Evolutionary conservation across 1,284 basidiomycete genomes (phyloP).

Genomic region (Ceratobasidium sp.): DNA sequence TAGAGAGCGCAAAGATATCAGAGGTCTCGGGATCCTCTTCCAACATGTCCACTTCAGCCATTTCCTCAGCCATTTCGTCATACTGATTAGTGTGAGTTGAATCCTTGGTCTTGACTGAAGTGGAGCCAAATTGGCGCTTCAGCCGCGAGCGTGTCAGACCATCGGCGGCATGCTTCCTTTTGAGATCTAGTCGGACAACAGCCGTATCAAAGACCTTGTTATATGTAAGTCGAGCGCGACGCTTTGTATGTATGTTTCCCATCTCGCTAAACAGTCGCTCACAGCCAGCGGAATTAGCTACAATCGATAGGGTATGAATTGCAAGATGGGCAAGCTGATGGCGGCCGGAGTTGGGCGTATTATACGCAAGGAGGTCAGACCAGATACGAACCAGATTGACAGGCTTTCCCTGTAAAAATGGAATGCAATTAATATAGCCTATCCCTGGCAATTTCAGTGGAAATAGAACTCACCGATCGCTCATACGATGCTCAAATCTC

Average conservation of each 20-base stretch:
- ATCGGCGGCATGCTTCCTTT: slow-evolving; percentile 26
- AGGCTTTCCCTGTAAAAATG: neutral
- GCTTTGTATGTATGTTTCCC: slow-evolving; percentile 44
- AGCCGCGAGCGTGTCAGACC: slow-evolving; percentile 30
- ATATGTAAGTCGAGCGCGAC: slow-evolving; percentile 39
- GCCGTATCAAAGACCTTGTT: slow-evolving; percentile 42
- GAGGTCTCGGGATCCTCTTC: neutral
- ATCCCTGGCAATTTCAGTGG: neutral
- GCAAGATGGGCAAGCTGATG: slow-evolving; percentile 44
- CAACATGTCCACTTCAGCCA: neutral
- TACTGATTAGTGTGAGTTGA: neutral
- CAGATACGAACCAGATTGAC: slow-evolving; percentile 1
- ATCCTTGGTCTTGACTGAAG: neutral
- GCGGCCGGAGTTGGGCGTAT: slow-evolving; percentile 25
- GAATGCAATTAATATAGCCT: neutral
- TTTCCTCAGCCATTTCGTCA: slow-evolving; percentile 7
- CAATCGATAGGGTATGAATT: slow-evolving; percentile 43
- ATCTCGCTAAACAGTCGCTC: slow-evolving; percentile 44
- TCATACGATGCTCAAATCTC: neutral
- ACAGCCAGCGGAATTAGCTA: slow-evolving; percentile 44
- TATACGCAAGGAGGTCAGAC: slow-evolving; percentile 4
- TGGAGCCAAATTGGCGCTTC: slow-evolving; percentile 32
- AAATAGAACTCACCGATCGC: neutral
- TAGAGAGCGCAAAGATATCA: neutral
- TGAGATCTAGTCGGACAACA: slow-evolving; percentile 40